Evolutionary conservation across 2,329 filamentous ascomycete species (phyloP).

Genomic region (Stenocarpella maydis): DNA sequence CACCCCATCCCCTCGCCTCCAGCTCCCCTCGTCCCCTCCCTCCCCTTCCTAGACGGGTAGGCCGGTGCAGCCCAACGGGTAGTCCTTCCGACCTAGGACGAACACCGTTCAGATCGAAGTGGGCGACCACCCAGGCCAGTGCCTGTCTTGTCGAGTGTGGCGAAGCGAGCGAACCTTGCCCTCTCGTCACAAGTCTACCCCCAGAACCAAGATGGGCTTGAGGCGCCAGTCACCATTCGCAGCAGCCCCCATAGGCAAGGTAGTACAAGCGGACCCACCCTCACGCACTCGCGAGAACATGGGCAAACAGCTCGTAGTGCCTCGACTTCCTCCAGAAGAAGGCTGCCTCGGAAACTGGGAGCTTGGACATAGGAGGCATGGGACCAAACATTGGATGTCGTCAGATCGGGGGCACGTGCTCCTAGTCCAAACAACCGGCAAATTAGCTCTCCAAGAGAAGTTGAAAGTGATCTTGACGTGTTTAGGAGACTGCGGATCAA

Average conservation of each 20-base stretch:
- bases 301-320: constrained; percentile 6
- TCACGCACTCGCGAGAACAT: constrained; percentile 1
- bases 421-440: constrained; percentile 19
- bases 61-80: constrained; percentile 11
- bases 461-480: constrained; percentile 5
- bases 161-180: constrained; percentile 6
- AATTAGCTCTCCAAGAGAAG: constrained; percentile 11
- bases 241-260: neutral
- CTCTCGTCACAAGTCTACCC: neutral
- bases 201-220: neutral
- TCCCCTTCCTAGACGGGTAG: neutral
- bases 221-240: neutral
- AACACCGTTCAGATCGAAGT: constrained; percentile 18
- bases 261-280: constrained; percentile 15
- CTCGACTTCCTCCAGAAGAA: neutral
- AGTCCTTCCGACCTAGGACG: constrained; percentile 21
- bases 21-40: neutral
- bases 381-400: constrained; percentile 28
- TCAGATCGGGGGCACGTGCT: constrained; percentile 22
- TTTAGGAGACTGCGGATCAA: constrained; percentile 2
- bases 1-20: neutral
- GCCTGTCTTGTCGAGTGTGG: neutral
- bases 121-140: neutral
- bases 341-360: constrained; percentile 16
- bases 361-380: constrained; percentile 19